phyloP scores from a whole-genome alignment of 2,329 filamentous ascomycete genomes.

The Botrytis tulipae region DNA sequence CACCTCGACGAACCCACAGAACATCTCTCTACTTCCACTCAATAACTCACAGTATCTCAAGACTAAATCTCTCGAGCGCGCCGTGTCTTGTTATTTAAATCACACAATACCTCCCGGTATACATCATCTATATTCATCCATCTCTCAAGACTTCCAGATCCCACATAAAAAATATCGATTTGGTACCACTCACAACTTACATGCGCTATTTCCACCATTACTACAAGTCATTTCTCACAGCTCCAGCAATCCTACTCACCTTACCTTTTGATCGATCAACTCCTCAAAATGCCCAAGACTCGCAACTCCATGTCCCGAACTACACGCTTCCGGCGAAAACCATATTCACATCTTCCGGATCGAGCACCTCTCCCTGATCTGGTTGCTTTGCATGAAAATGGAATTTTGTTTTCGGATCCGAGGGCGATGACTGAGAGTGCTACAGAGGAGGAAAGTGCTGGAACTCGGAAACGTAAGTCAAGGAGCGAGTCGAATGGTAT shows the following conservation, averaged over 20 bases:
- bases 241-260: not conserved
- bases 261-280: fast-evolving
- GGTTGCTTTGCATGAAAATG: not conserved
- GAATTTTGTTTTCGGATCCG: not conserved
- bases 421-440: not conserved
- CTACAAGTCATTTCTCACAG: not conserved
- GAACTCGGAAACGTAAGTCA: fast-evolving
- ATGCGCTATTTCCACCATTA: not conserved
- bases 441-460: not conserved
- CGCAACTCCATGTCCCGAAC: not conserved
- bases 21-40: not conserved
- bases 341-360: not conserved
- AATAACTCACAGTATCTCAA: not conserved
- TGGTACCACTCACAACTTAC: not conserved
- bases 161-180: fast-evolving
- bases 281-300: not conserved
- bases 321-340: not conserved
- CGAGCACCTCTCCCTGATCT: not conserved
- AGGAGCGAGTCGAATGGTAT: not conserved
- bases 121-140: not conserved
- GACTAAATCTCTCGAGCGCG: not conserved
- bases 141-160: not conserved
- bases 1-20: not conserved
- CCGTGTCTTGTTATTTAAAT: not conserved
- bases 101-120: not conserved